Percentiles rank a stretch among this genome's conserved stretches.
These are phyloP conservation scores for Saccharomycopsis guyanensis DNA, from an alignment of 805 yeast genomes.

Conservation along the genomic window DNA sequence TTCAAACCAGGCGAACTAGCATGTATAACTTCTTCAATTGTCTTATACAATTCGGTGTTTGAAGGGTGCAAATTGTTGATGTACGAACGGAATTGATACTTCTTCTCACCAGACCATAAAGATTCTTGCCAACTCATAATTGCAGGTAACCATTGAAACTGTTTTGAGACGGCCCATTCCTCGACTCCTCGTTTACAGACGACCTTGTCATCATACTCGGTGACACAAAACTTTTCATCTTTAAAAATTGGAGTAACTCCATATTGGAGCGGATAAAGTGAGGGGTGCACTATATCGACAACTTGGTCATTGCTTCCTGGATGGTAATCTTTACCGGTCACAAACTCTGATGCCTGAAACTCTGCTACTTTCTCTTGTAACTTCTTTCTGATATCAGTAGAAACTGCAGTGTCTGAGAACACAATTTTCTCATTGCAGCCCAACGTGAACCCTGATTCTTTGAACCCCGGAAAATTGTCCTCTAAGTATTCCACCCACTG, in stretches of 20 bases:
- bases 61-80: slow-evolving; percentile 36
- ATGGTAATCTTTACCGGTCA: slow-evolving; percentile 29
- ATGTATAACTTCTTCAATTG: slow-evolving; percentile 30
- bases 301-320: slow-evolving; percentile 33
- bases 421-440: slow-evolving; percentile 25
- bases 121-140: slow-evolving; percentile 17
- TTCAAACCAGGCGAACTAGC: slow-evolving; percentile 30
- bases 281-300: slow-evolving; percentile 35
- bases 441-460: slow-evolving; percentile 21
- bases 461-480: slow-evolving; percentile 11
- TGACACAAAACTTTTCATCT: not conserved
- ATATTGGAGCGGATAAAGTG: slow-evolving; percentile 32
- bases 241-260: slow-evolving; percentile 25
- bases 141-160: slow-evolving; percentile 36
- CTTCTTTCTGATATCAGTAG: slow-evolving; percentile 8
- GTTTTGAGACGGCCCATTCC: slow-evolving; percentile 21
- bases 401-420: slow-evolving; percentile 24
- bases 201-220: not conserved
- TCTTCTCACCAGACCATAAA: not conserved
- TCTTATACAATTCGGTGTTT: slow-evolving; percentile 25
- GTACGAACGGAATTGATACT: slow-evolving; percentile 28
- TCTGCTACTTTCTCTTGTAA: slow-evolving; percentile 18
- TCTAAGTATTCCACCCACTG: slow-evolving; percentile 25
- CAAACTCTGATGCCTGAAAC: slow-evolving; percentile 18
- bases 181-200: not conserved